phyloP scores from a whole-genome alignment of 768 basidiomycete genomes.

The Gyrodon lividus region DNA sequence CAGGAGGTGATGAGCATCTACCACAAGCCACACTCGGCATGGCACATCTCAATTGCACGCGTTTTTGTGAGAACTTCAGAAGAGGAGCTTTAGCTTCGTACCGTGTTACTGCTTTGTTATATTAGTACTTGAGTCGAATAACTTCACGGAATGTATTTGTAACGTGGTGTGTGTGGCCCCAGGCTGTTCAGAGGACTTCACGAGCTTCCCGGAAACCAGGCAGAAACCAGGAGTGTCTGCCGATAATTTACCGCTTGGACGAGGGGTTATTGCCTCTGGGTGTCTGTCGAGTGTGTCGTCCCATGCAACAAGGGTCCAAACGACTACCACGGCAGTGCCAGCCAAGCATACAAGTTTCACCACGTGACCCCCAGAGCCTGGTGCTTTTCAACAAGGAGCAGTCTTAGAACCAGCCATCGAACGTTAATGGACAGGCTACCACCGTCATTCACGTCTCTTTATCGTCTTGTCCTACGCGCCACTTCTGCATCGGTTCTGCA shows the following conservation, averaged over 20 bases:
- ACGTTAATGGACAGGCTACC: constrained; percentile 25
- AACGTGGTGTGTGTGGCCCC: neutral
- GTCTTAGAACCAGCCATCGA: neutral
- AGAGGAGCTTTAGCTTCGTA: too few species aligned
- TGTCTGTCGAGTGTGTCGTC: neutral
- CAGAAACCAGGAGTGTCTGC: neutral
- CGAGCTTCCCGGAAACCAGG: too few species aligned
- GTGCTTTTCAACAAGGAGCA: too few species aligned
- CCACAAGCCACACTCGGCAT: constrained; percentile 5
- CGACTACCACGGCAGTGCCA: too few species aligned
- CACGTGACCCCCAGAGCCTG: too few species aligned
- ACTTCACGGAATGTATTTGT: neutral
- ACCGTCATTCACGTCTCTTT: constrained; percentile 50
- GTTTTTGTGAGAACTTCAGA: neutral
- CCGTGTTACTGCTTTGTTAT: too few species aligned
- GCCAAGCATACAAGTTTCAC: too few species aligned
- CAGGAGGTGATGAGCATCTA: constrained; percentile 12
- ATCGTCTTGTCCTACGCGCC: constrained; percentile 58
- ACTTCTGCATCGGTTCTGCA: constrained; percentile 59
- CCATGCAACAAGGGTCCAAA: too few species aligned
- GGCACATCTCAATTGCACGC: constrained; percentile 11
- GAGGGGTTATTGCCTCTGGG: neutral
- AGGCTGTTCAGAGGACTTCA: too few species aligned
- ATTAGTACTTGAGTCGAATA: neutral
- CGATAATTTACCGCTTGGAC: neutral